Evolutionary conservation across 495 filamentous ascomycete species (phyloP).

Genomic region (Penicillium egyptiacum): DNA sequence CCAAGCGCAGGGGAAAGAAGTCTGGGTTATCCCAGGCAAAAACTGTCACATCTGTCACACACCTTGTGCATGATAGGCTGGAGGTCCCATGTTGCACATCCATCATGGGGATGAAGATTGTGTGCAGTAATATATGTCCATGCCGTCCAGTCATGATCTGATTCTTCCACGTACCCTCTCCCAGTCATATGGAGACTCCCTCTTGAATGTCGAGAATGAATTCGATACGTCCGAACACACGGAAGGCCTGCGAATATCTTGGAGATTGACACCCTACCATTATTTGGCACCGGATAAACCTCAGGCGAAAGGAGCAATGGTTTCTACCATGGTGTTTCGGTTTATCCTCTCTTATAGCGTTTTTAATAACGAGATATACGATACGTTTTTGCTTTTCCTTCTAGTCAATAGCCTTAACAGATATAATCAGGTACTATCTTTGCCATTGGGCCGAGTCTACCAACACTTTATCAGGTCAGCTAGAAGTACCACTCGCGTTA

Average conservation of each 20-base stretch:
- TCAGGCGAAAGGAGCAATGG: background rate
- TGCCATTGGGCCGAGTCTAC: constrained; percentile 3
- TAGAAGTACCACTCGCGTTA: background rate
- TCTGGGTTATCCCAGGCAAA: constrained; percentile 54
- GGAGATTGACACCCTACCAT: background rate
- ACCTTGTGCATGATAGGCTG: constrained; percentile 26
- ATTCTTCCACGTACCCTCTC: background rate
- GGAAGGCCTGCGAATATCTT: background rate
- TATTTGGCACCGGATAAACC: background rate
- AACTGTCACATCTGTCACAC: constrained; percentile 49
- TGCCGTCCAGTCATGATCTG: background rate
- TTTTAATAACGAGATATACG: constrained; percentile 8
- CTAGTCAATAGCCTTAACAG: background rate
- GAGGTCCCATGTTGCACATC: background rate
- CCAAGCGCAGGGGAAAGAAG: constrained; percentile 37
- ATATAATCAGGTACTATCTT: background rate
- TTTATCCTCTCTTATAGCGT: background rate
- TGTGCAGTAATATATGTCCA: background rate
- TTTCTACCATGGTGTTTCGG: background rate
- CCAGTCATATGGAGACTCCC: background rate
- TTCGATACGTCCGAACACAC: background rate
- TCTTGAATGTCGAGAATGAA: background rate
- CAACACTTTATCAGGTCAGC: background rate
- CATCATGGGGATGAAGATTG: background rate
- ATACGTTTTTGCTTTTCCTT: constrained; percentile 6